Conservation (phyloP, 768 basidiomycete species). For the Obba rivulosa region DNA sequence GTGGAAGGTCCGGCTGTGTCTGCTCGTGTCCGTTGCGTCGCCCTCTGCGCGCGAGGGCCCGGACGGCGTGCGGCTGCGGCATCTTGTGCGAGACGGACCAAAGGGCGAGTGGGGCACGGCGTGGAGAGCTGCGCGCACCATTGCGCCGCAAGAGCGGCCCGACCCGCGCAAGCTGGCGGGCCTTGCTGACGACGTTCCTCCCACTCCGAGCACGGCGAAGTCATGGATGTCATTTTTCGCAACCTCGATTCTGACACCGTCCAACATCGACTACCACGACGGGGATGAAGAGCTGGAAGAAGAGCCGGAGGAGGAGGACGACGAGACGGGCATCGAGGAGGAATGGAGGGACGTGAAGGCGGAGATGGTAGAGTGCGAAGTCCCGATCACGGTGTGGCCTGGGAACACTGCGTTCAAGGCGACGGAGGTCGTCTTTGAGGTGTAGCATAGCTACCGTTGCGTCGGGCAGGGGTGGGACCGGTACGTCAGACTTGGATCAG, state of each 20-base stretch:
- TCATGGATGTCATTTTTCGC: constrained; percentile 43
- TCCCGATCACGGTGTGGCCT: constrained; percentile 84
- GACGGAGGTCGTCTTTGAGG: constrained; percentile 72
- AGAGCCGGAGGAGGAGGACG: constrained; percentile 24
- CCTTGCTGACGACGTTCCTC: not conserved
- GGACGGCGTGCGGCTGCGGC: constrained; percentile 49
- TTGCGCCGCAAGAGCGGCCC: constrained; percentile 56
- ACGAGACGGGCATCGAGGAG: constrained; percentile 39
- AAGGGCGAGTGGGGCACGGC: constrained; percentile 69
- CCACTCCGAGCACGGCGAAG: constrained; percentile 10
- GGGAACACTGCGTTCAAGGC: constrained; percentile 86
- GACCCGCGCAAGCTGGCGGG: constrained; percentile 9
- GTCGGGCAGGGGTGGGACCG: not conserved
- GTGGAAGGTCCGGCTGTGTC: constrained; percentile 84
- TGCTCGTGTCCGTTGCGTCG: constrained; percentile 72
- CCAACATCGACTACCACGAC: constrained; percentile 53
- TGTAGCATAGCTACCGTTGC: constrained; percentile 28
- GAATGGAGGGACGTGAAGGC: constrained; percentile 64
- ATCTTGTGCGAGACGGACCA: constrained; percentile 50
- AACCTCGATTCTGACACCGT: constrained; percentile 31
- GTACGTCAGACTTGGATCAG: not conserved
- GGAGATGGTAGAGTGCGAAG: constrained; percentile 93
- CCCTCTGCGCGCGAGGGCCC: constrained; percentile 39
- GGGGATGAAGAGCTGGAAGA: constrained; percentile 41
- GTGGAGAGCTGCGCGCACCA: constrained; percentile 52